Conservation (phyloP, 148 eudicot species). For the Nepenthes gracilis region DNA sequence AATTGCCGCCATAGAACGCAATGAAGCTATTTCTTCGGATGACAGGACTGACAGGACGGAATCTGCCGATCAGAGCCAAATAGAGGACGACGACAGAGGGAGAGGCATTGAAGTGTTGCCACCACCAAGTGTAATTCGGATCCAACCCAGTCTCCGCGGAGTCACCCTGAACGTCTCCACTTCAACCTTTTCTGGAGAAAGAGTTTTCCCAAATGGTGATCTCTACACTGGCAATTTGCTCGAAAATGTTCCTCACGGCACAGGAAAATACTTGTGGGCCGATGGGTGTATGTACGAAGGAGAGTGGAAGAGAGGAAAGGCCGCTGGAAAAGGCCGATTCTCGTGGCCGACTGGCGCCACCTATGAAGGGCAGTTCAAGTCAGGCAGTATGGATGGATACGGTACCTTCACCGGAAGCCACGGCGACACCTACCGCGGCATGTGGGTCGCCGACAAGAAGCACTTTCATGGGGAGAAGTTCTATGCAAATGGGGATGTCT, state of each 20-base stretch:
- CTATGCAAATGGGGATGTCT: slow-evolving; percentile 21
- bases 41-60: too few relatives aligned
- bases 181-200: not conserved
- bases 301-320: slow-evolving; percentile 20
- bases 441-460: slow-evolving; percentile 21
- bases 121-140: too few relatives aligned
- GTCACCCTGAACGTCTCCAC: too few relatives aligned
- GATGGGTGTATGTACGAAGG: slow-evolving; percentile 39
- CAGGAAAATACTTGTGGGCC: slow-evolving; percentile 22
- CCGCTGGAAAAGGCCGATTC: slow-evolving; percentile 19
- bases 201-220: slow-evolving; percentile 5
- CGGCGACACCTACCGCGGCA: slow-evolving; percentile 21
- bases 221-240: slow-evolving; percentile 15
- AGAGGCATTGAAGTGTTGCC: too few relatives aligned
- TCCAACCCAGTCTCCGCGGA: too few relatives aligned
- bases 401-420: slow-evolving; percentile 24
- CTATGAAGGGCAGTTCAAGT: slow-evolving; percentile 22
- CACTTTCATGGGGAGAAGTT: slow-evolving; percentile 17
- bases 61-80: too few relatives aligned
- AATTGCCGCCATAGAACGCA: too few relatives aligned
- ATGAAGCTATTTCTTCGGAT: too few relatives aligned
- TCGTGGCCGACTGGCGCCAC: slow-evolving; percentile 31
- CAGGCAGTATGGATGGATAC: slow-evolving; percentile 14
- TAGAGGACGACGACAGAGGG: too few relatives aligned
- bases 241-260: slow-evolving; percentile 19